These are phyloP conservation scores for Arabis hirsuta DNA, from an alignment of 345 rosid species.

Conservation along the genomic window DNA sequence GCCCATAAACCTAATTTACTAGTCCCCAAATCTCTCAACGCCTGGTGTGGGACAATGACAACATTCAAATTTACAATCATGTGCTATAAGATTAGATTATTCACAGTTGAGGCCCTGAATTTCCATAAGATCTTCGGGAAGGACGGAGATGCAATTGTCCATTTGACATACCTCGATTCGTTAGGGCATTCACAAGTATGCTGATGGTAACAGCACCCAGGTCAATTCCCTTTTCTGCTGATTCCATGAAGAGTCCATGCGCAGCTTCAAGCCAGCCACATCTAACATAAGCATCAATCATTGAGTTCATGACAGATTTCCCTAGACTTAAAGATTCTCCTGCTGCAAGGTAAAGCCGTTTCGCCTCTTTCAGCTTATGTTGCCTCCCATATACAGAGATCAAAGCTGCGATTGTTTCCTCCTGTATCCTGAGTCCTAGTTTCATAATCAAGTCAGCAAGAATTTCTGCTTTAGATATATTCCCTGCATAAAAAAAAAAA, in stretches of 20 bases:
- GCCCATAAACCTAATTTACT: no score
- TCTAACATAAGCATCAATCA: conserved; percentile 69
- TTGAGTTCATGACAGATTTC: conserved; percentile 56
- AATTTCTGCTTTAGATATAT: conserved; percentile 51
- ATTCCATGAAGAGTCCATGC: conserved; percentile 59
- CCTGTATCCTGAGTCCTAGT: conserved; percentile 55
- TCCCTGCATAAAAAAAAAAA: conserved; percentile 53
- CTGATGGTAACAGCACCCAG: conserved; percentile 64
- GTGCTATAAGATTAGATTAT: conserved; percentile 20
- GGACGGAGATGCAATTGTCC: conserved; percentile 4
- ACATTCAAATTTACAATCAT: background rate
- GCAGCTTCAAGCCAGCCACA: conserved; percentile 67
- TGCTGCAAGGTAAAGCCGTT: conserved; percentile 53
- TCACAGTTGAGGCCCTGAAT: conserved; percentile 10
- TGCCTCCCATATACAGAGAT: conserved; percentile 61
- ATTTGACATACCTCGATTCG: conserved; percentile 60
- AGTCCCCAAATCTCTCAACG: no score
- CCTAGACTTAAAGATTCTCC: conserved; percentile 50
- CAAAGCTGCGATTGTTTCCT: conserved; percentile 58
- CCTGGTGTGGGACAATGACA: no score
- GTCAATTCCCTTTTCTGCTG: conserved; percentile 48
- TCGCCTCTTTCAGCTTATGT: conserved; percentile 58
- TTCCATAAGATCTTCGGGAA: background rate
- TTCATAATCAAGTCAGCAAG: conserved; percentile 49
- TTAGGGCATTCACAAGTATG: conserved; percentile 70